Evolutionary conservation across 768 basidiomycete genomes (phyloP).

Genomic region (Mycena maculata): DNA sequence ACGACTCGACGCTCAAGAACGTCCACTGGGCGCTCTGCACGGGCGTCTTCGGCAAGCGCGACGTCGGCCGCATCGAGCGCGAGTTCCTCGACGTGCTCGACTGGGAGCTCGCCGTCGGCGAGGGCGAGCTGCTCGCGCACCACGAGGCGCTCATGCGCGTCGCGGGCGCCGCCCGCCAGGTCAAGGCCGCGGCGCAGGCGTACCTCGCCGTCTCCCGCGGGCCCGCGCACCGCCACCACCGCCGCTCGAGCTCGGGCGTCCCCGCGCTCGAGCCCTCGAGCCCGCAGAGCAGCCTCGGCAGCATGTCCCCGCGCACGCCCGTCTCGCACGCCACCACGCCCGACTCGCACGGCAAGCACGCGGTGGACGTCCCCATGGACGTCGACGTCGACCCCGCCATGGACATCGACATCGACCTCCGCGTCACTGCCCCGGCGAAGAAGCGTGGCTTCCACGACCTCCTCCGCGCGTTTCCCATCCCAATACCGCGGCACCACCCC

Average conservation of each 20-base stretch:
- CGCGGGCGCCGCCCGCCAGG: background rate
- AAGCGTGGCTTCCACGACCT: constrained; percentile 1
- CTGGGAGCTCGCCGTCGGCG: constrained; percentile 75
- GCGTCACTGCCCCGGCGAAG: no score
- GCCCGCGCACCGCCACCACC: background rate
- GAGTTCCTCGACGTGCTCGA: constrained; percentile 86
- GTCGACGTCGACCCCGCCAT: background rate
- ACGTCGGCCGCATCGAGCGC: constrained; percentile 84
- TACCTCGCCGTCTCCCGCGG: background rate
- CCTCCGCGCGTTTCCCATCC: constrained; percentile 9
- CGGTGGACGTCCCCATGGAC: constrained; percentile 9
- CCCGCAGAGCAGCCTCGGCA: background rate
- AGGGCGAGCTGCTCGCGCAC: constrained; percentile 70
- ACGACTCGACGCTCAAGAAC: constrained; percentile 92
- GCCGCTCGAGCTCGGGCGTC: background rate
- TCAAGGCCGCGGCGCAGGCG: no score
- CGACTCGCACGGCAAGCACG: background rate
- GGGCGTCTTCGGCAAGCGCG: constrained; percentile 83
- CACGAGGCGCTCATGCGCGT: constrained; percentile 54
- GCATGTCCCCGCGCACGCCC: constrained; percentile 26
- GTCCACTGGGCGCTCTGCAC: constrained; percentile 91
- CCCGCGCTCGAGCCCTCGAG: constrained; percentile 23
- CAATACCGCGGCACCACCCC: background rate
- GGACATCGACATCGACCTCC: background rate
- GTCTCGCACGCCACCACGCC: background rate